Conservation (phyloP, 23 red algal genomes). For the Agarophyton chilense region DNA sequence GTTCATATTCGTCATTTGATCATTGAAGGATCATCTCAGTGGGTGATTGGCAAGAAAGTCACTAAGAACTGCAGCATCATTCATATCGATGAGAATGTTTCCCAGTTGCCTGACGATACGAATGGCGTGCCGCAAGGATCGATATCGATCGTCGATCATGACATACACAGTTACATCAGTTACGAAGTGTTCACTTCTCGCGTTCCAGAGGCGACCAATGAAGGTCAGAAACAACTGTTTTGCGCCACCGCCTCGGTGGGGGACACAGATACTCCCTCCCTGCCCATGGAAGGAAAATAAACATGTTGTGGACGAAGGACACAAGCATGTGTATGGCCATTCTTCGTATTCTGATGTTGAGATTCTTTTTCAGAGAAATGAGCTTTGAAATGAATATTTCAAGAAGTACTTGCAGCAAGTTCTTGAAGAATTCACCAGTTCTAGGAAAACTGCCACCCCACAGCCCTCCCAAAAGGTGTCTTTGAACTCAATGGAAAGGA, state of each 20-base stretch:
- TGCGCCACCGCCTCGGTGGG: neutral
- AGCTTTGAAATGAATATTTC: neutral
- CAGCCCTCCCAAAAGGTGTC: neutral
- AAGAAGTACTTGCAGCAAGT: neutral
- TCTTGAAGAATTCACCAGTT: neutral
- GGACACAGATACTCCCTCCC: neutral
- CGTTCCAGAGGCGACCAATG: too few species aligned
- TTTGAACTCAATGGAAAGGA: neutral
- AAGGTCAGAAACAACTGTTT: neutral
- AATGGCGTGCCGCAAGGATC: neutral
- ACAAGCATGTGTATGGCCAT: constrained; percentile 1
- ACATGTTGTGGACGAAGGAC: neutral
- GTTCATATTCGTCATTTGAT: constrained; percentile 4
- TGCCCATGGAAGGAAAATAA: neutral
- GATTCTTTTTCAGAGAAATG: neutral
- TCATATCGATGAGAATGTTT: neutral
- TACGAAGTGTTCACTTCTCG: neutral
- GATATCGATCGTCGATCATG: constrained; percentile 2
- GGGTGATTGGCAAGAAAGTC: constrained; percentile 22
- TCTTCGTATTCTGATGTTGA: neutral
- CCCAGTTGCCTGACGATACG: neutral
- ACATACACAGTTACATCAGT: constrained; percentile 32
- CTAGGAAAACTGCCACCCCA: neutral
- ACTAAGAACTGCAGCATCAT: constrained; percentile 11
- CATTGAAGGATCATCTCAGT: constrained; percentile 17